A percentile compares a stretch with the other conserved stretches of the same genome.
phyloP scores from a whole-genome alignment of 306 rosid genomes.

The Vigna unguiculata region DNA sequence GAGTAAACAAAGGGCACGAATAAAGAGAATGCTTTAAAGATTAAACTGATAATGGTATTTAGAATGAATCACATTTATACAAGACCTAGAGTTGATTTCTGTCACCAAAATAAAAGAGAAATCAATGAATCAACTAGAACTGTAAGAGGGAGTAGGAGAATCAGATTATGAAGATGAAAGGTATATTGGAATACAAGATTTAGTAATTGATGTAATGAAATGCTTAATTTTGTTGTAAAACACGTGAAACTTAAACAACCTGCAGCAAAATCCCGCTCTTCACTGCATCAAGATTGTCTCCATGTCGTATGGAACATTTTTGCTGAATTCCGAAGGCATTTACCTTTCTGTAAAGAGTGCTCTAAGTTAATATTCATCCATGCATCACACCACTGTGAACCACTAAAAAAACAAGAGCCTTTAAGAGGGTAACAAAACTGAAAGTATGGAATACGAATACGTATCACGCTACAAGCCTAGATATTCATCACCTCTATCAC shows the following conservation, averaged over 20 bases:
- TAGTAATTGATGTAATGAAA: neutral
- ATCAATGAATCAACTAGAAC: slow-evolving; percentile 5
- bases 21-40: slow-evolving; percentile 8
- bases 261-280: slow-evolving; percentile 42
- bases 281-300: slow-evolving; percentile 38
- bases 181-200: neutral
- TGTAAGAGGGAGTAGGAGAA: neutral
- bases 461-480: neutral
- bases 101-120: neutral
- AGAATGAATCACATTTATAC: neutral
- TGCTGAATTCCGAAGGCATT: slow-evolving; percentile 31
- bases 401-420: slow-evolving; percentile 24
- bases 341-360: slow-evolving; percentile 40
- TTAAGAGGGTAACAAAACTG: slow-evolving; percentile 33
- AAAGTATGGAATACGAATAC: slow-evolving; percentile 11
- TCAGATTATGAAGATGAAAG: neutral
- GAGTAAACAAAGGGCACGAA: slow-evolving; percentile 29
- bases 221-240: slow-evolving; percentile 16
- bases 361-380: slow-evolving; percentile 32
- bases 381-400: slow-evolving; percentile 6
- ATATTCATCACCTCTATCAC: neutral
- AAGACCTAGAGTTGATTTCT: slow-evolving; percentile 23
- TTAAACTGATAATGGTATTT: slow-evolving; percentile 17
- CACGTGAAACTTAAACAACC: slow-evolving; percentile 44
- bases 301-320: neutral